Evolutionary conservation across 768 basidiomycete species (phyloP), one percentile per base, ranked within the genome.

Genomic region (Serendipita sp.): DNA sequence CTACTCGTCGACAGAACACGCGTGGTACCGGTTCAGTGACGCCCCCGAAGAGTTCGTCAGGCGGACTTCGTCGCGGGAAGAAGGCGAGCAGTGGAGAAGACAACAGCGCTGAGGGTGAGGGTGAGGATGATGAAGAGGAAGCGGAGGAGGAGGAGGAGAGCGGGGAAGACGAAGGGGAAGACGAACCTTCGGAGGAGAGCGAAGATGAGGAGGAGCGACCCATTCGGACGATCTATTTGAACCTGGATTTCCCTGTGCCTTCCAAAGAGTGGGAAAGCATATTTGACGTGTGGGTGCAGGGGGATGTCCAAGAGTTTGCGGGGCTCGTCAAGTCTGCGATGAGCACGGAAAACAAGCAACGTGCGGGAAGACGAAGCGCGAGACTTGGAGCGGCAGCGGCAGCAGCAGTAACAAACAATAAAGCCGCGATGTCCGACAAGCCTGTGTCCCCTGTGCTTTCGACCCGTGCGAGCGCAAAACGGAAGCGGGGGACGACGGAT

Each of bases 271-370:
- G 90, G 90, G 86, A 88, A 65, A 86, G 83, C 5, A 85, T 94
- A 2, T 94, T 96, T 67, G 92, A 96, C 72, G 80, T 81, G 42
- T 95, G 90, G 88, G 72, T 92, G 62, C 82, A 91, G 67, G 90
- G 92, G 1, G 91, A 95, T 69, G 85, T 88, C 2, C 93, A 96
- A 71, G 70, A 69, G 16, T 93, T 94, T 72, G 86, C 89, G 3
- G 73, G 74, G 42, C 70, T 82, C 64, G 70, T 90, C 64, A 77
- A 75, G 64, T 75, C 75, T 24, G 85, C 83, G 72, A 75, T 87
- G 34, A 17, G 26, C 14, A 44, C 28, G 3, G 77, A 78, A 64
- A 79, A 77, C 9, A 50, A 50, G 45, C 45, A 22, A 17, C 45
- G 45, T 22, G 9, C 20, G n/a, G 45, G 28, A 17, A 50, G 45